Evolutionary conservation across 495 filamentous ascomycete species (phyloP), one percentile per base, ranked within the genome.

Genomic region (Podospora sp.): DNA sequence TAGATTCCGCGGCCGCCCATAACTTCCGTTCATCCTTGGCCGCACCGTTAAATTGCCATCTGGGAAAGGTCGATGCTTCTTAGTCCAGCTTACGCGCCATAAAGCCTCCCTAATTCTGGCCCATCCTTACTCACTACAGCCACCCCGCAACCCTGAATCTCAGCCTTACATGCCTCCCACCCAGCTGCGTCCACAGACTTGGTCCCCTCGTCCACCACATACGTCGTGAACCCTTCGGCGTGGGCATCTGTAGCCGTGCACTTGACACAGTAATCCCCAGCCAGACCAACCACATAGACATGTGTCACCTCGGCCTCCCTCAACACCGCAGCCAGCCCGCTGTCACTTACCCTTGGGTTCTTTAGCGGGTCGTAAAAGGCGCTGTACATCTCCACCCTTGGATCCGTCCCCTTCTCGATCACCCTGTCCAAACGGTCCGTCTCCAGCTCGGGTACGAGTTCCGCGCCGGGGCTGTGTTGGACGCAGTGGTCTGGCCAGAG

Each of bases 401-500:
- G 69, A 67, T 92, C 83, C 69, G 82, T 83, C 36, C 95, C 95
- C 78, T 99, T 99, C 67, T 91, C 83, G 51, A 97, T 81, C 51
- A 91, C 78, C 27, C 78, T 67, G 73, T 95, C 84, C 60, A 96
- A 67, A 49, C 81, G 83, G 20, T 72, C 71, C 18, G 72, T 61
- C 67, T 92, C 82, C 21, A 98, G 82, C 77, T 95, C 94, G 0
- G 89, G 85, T 20, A 95, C 83, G 35, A 98, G 81, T 57, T 87
- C 85, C 1, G 91, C 90, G 25, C 95, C 95, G 6, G 80, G 76
- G 0, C 89, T 94, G 33, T 81, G 81, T 69, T 91, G 88, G 8
- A 97, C 83, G 78, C 95, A 98, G 80, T 99, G 95, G 6, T 85
- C 84, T 0, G 95, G 95, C 95, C 95, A 99, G 7, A 98, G 84